These are phyloP conservation scores for Lentinula detonsa DNA, from an alignment of 768 basidiomycete species.

Conservation along the genomic window DNA sequence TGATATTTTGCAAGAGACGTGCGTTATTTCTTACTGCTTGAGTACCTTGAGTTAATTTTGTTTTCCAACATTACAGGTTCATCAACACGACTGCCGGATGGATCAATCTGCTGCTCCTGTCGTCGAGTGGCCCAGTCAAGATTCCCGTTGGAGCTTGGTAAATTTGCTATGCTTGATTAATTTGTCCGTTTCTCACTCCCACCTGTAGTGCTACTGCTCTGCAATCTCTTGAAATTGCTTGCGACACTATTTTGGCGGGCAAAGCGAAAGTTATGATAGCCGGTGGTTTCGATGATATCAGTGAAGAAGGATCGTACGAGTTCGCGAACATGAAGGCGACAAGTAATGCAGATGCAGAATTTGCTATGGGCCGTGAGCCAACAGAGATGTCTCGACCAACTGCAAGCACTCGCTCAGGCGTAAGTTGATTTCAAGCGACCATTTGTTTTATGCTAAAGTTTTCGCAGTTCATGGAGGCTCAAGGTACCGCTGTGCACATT, in stretches of 20 bases:
- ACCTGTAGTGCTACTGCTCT: slow-evolving; percentile 81
- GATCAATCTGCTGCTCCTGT: slow-evolving; percentile 92
- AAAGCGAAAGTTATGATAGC: slow-evolving; percentile 99
- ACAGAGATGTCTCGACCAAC: slow-evolving; percentile 98
- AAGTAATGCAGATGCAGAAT: slow-evolving; percentile 93
- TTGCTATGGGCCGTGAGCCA: slow-evolving; percentile 98
- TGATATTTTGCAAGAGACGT: slow-evolving; percentile 98
- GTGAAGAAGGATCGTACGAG: slow-evolving; percentile 97
- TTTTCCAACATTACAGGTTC: slow-evolving; percentile 48
- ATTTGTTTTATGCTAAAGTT: slow-evolving; percentile 6
- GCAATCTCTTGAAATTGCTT: slow-evolving; percentile 97
- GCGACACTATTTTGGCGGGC: slow-evolving; percentile 87
- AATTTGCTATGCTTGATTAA: slow-evolving; percentile 1
- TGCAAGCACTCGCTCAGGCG: slow-evolving; percentile 92
- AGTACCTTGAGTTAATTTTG: neutral
- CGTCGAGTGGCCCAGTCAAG: slow-evolving; percentile 96
- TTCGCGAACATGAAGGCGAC: slow-evolving; percentile 99
- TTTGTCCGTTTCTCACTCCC: slow-evolving; percentile 2
- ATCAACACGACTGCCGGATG: slow-evolving; percentile 99
- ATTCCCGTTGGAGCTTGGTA: slow-evolving; percentile 99
- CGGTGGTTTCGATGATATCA: slow-evolving; percentile 97
- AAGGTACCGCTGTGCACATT: slow-evolving; percentile 94
- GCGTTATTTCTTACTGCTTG: slow-evolving; percentile 24
- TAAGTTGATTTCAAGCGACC: slow-evolving; percentile 29
- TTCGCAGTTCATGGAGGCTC: slow-evolving; percentile 87